Base-by-base conservation (phyloP, 2,329 filamentous ascomycete genomes). In the Cladosporium austrohemisphaericum region DNA sequence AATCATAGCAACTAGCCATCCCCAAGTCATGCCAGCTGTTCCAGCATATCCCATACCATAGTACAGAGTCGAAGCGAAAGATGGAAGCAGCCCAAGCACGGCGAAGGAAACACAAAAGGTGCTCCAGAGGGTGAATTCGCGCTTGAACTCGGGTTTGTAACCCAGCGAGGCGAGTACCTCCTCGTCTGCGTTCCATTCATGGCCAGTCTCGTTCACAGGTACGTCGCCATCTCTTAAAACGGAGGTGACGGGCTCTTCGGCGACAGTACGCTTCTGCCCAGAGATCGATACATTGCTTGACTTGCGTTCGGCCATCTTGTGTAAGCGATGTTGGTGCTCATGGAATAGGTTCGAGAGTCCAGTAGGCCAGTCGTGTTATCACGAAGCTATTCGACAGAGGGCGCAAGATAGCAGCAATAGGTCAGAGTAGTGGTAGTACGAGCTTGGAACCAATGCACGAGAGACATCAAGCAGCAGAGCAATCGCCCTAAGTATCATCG, bases 31-130 rank as follows among this genome's bases (percentile, higher is more conserved):
- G 59, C 68, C 69, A 22, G 69, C 68, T 0, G 68, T 71, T 1
- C 70, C 69, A 5, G 68, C 69, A 61, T 72, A 73, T 35, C 75
- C 74, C 69, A 82, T 80, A 56, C 84, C 84, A 74, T 87, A 88
- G 61, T 77, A 84, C 55, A 89, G 67, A 0, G 85, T 88, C 55
- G 78, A 83, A 1, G 84, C 85, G 59, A 88, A 86, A 53, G 80
- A 85, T 0, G 85, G 85, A 41, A 88, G 66, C 38, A 88, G 65
- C 1, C 85, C 85, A 49, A 88, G 70, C 9, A 88, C 84, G 5
- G 85, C 84, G 64, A 88, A 88, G 48, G 78, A 83, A 32, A 88
- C 84, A 57, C 83, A 86, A 63, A 88, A 88, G 0, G 83, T 85
- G 5, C 84, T 86, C 77, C 84, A 88, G 11, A 87, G 70, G 2